A percentile compares a stretch with the other conserved stretches of the same genome.
These are phyloP conservation scores for Fusarium euwallaceae DNA, from an alignment of 2,329 filamentous ascomycete genomes.

Conservation along the genomic window DNA sequence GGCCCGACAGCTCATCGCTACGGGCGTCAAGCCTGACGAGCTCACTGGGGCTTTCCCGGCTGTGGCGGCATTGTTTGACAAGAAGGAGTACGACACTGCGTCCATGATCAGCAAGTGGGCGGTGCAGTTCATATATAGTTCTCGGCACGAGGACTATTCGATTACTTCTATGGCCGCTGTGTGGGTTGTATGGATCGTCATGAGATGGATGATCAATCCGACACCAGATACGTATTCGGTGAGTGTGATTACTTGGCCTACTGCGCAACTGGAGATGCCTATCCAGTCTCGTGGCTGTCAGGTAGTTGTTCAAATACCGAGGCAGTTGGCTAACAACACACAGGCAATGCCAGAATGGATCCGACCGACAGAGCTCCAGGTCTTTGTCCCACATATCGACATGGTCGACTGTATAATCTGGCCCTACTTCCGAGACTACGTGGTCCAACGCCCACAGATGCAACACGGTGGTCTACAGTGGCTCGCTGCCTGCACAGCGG, in stretches of 20 bases:
- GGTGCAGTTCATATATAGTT: slow-evolving; percentile 33
- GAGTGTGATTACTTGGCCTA: background rate
- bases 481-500: slow-evolving; percentile 13
- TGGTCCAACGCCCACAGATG: slow-evolving; percentile 17
- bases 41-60: slow-evolving; percentile 18
- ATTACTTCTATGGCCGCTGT: slow-evolving; percentile 29
- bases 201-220: slow-evolving; percentile 25
- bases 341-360: slow-evolving; percentile 25
- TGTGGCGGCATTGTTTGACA: slow-evolving; percentile 26
- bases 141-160: slow-evolving; percentile 1
- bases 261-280: background rate
- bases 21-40: slow-evolving; percentile 13
- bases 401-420: slow-evolving; percentile 28
- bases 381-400: slow-evolving; percentile 20
- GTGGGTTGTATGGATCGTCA: slow-evolving; percentile 15
- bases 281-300: no score
- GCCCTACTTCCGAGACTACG: slow-evolving; percentile 17
- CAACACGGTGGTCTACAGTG: slow-evolving; percentile 23
- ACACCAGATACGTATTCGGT: slow-evolving; percentile 25
- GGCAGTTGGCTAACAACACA: background rate
- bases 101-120: slow-evolving; percentile 32
- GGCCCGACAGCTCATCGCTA: slow-evolving; percentile 15
- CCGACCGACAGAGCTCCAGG: slow-evolving; percentile 19
- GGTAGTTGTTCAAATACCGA: background rate
- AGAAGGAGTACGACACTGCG: slow-evolving; percentile 20